Evolutionary conservation across 352 stramenopile species (phyloP), one percentile per base, ranked within the genome.

Genomic region (Globisporangium nunn): DNA sequence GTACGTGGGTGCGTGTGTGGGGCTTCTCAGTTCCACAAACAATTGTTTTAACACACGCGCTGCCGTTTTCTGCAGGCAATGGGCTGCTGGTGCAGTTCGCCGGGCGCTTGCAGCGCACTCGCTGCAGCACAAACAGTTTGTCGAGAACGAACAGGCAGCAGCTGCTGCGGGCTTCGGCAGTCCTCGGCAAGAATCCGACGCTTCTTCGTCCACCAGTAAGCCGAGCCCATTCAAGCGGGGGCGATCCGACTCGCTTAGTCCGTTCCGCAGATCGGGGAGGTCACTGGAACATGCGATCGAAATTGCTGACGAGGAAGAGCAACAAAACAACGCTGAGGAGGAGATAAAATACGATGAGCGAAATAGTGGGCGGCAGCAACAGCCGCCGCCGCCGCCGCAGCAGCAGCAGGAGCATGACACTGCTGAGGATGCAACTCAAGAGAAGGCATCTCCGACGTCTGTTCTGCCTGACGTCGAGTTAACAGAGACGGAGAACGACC

Each of bases 1-100:
- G 71, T 85, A 68, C 48, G 70, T 68, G 4, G 23, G 23, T 23
- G 23, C 23, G 23, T 23, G 23, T 23, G 23, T 23, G 23, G 23
- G 23, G 23, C 23, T 23, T 23, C 23, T 23, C 23, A 23, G 23
- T 23, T 23, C 23, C 23, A 23, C 23, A 23, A 23, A 23, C 23
- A 23, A 23, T 23, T 23, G 23, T 23, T 23, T 23, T 23, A 23
- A 23, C 23, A 23, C 23, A 23, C 23, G 23, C 23, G 23, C 23
- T 23, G 23, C 1, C 23, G 23, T 23, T 23, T 23, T 23, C 23
- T 23, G 23, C 50, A 87, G 77, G 4, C 84, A 94, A 80, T 94
- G 84, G 84, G 81, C 84, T 49, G 84, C 82, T 47, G 84, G 84
- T 49, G 84, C 84, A 41, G 81, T 94, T 0, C 70, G 81, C 49